phyloP scores from a whole-genome alignment of 768 basidiomycete genomes.

The Trametes coccinea region DNA sequence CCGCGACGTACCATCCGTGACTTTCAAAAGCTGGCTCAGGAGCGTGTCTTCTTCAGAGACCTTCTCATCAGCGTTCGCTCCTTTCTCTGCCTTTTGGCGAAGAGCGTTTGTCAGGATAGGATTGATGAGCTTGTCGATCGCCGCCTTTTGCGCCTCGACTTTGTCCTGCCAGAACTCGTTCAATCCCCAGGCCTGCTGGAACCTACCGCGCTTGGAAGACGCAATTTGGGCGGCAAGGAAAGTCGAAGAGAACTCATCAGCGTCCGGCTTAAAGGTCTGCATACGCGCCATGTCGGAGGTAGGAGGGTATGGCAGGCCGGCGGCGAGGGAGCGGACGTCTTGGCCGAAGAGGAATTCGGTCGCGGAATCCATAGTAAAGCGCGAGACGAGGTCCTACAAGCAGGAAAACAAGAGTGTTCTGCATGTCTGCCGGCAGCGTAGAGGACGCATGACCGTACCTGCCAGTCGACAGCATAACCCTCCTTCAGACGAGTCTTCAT shows the following conservation, averaged over 20 bases:
- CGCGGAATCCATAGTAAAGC: slow-evolving; percentile 24
- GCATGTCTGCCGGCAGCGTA: background rate
- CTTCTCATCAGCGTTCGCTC: slow-evolving; percentile 18
- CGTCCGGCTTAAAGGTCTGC: slow-evolving; percentile 30
- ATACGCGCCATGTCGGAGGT: slow-evolving; percentile 22
- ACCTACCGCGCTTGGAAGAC: slow-evolving; percentile 34
- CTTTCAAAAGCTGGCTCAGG: slow-evolving; percentile 39
- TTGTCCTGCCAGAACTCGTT: slow-evolving; percentile 45
- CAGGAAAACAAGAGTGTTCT: background rate
- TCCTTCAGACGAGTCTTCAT: slow-evolving; percentile 35
- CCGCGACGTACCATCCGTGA: slow-evolving; percentile 38
- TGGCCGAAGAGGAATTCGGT: slow-evolving; percentile 42
- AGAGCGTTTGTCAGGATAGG: slow-evolving; percentile 48
- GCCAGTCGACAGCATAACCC: slow-evolving; percentile 44
- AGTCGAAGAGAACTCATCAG: slow-evolving; percentile 41
- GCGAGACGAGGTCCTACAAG: slow-evolving; percentile 38
- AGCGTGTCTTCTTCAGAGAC: slow-evolving; percentile 36
- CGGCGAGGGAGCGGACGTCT: slow-evolving; percentile 39
- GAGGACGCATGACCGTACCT: slow-evolving; percentile 26
- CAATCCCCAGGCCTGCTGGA: slow-evolving; percentile 47
- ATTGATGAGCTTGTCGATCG: slow-evolving; percentile 48
- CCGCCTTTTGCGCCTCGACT: slow-evolving; percentile 38
- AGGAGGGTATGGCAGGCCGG: slow-evolving; percentile 40
- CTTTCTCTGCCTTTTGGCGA: slow-evolving; percentile 34
- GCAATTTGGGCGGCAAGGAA: slow-evolving; percentile 40